Base-by-base conservation (phyloP, 2,329 filamentous ascomycete species). In the Gnomoniopsis smithogilvyi region DNA sequence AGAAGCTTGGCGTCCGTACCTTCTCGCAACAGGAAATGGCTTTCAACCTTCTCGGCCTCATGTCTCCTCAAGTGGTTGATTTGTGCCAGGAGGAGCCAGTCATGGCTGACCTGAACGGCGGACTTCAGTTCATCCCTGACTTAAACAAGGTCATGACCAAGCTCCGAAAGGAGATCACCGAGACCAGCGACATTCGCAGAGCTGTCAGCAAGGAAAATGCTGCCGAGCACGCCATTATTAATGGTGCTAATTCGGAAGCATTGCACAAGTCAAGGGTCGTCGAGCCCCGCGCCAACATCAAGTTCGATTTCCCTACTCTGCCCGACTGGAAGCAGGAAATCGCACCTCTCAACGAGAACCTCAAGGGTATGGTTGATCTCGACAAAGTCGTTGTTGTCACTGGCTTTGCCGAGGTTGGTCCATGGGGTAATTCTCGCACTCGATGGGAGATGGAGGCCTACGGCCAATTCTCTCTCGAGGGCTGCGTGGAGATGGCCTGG, bases 1-100 rank as follows among this genome's bases (percentile, higher is more conserved):
- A 99, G 80, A 91, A 91, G 68, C 95, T 96, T 66, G 95, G 95
- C 68, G 95, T 98, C 26, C 92, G 95, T 68, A 99, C 95, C 3
- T 99, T 99, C 82, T 98, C 94, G 11, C 95, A 98, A 78, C 92
- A 96, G 73, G 95, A 99, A 76, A 99, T 99, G 95, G 95, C 95
- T 17, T 99, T 99, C 83, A 99, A 99, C 77, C 78, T 99, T 65
- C 85, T 99, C 48, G 94, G 95, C 66, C 85, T 99, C 55, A 96
- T 99, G 95, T 90, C 93, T 1, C 93, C 95, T 41, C 84, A 88
- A 30, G 91, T 99, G 68, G 93, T 96, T 66, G 92, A 99, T 72
- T 85, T 99, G 47, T 99, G 95, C 82, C 95, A 99, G 78, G 81
- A 85, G 48, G 92, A 98, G 78, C 96, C 95, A 12, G 92, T 99